Base-by-base conservation (phyloP, 2,329 filamentous ascomycete genomes). In the Colletotrichum sp. region DNA sequence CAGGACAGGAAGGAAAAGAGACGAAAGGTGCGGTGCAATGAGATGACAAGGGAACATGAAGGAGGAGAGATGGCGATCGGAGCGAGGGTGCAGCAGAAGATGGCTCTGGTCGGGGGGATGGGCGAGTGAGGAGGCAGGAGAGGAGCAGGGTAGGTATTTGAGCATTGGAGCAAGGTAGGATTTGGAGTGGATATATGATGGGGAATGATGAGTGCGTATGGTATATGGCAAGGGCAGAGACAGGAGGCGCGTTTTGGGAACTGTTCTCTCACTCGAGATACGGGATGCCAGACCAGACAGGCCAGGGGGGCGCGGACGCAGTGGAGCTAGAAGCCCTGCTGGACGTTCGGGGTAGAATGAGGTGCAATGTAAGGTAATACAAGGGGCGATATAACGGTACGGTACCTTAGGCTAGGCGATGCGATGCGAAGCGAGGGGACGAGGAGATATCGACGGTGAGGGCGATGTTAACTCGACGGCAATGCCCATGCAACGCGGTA, bases 111-210 rank as follows among this genome's bases (percentile, higher is more conserved):
- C 58, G 58, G 65, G 71, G 71, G 66, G 55, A 70, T 70, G 74
- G 70, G 64, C 74, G 74, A 77, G 80, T 78, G 78, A 79, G 82
- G 82, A 81, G 79, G 36, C 64, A 73, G 36, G 64, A 68, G 73
- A 68, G 79, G 75, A 79, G 75, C 80, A 81, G 81, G 81, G 82
- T 81, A 81, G 78, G 78, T 83, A 82, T 82, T 84, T 82, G 82
- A 83, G 79, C 81, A 80, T 76, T 79, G 77, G 79, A 74, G 79
- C 78, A 79, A 70, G 80, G 82, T 82, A 79, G 81, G 82, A 84
- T 82, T 79, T 78, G 76, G 78, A 81, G 82, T 84, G 83, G 83
- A 77, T 82, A 81, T 79, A 77, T 75, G 74, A 83, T 79, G 78
- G 81, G 80, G 82, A 52, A 18, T 52, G 67, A 70, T 74, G 39